Base-by-base conservation (phyloP, 2,329 filamentous ascomycete genomes). In the Stromatinia cepivora region DNA sequence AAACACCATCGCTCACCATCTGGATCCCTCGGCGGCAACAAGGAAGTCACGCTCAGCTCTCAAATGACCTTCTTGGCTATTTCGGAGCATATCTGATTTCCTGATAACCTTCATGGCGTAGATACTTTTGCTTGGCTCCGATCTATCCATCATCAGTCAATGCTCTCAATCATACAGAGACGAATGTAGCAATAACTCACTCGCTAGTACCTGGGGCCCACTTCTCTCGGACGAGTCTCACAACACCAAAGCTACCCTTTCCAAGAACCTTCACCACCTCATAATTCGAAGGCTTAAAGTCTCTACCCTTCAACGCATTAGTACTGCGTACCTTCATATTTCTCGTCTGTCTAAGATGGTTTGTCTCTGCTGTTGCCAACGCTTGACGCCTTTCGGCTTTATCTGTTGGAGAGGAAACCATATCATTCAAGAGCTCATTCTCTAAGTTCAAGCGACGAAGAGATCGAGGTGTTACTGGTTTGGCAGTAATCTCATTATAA, bases 71-170 rank as follows among this genome's bases (percentile, higher is more conserved):
- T 98, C 94, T 81, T 98, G 95, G 72, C 90, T 90, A 71, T 93
- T 95, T 17, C 90, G 88, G 68, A 98, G 84, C 94, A 97, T 98
- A 69, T 93, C 89, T 0, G 92, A 92, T 78, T 99, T 99, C 70
- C 91, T 89, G 74, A 98, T 98, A 45, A 97, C 92, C 78, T 98
- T 98, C 94, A 98, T 97, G 20, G 95, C 95, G 78, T 90, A 98
- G 0, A 97, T 88, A 69, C 91, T 85, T 64, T 84, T 86, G 28
- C 67, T 66, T 50, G 42, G 64, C 15, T 71, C 61, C 20, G 54
- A 56, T 15, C 62, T 66, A 48, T 36, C 52, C 22, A 58, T 22
- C 15, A 48, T 52, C 28, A 48, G n/a, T 52, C 36, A 69, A 15
- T 7, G 5, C 8, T 15, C 48, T 42, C 15, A 11, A 15, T 42